These are phyloP conservation scores for Aspergillus tanneri DNA, from an alignment of 2,329 filamentous ascomycete species.

Conservation along the genomic window DNA sequence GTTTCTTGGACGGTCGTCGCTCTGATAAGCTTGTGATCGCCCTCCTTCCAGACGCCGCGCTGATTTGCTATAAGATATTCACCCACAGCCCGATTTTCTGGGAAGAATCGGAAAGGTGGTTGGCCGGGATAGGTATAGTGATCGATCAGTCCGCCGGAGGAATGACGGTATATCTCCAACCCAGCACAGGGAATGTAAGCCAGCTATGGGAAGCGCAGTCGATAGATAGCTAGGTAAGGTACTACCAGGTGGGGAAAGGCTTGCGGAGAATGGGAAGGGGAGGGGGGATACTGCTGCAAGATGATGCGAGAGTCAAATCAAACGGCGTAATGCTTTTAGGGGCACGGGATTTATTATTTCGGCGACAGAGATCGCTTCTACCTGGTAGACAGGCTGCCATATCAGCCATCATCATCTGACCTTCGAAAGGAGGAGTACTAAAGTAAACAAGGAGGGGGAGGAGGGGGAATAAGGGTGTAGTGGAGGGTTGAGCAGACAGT, in stretches of 20 bases:
- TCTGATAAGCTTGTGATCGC: slow-evolving; percentile 26
- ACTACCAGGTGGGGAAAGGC: slow-evolving; percentile 12
- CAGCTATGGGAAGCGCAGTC: background rate
- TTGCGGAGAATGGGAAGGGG: slow-evolving; percentile 15
- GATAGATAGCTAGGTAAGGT: slow-evolving; percentile 5
- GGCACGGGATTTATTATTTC: slow-evolving; percentile 10
- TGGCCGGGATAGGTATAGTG: slow-evolving; percentile 1
- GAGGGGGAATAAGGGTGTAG: background rate
- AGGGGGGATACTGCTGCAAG: slow-evolving; percentile 8
- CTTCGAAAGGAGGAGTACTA: slow-evolving; percentile 1
- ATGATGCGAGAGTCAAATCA: slow-evolving; percentile 10
- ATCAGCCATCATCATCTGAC: slow-evolving; percentile 24
- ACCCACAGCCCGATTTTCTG: background rate
- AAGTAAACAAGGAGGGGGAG: slow-evolving; percentile 1
- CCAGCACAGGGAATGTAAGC: slow-evolving; percentile 15
- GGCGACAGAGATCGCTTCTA: slow-evolving; percentile 16
- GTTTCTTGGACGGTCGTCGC: slow-evolving; percentile 9
- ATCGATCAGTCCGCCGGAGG: slow-evolving; percentile 2
- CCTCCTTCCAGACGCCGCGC: slow-evolving; percentile 3
- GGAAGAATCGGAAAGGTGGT: background rate
- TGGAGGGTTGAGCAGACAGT: background rate
- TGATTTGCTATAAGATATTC: too few relatives aligned
- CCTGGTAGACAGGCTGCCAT: slow-evolving; percentile 19
- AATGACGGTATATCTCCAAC: slow-evolving; percentile 10
- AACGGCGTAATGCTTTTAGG: slow-evolving; percentile 12